phyloP scores from a whole-genome alignment of 129 eudicot genomes.

The Gnaphalium uliginosum region DNA sequence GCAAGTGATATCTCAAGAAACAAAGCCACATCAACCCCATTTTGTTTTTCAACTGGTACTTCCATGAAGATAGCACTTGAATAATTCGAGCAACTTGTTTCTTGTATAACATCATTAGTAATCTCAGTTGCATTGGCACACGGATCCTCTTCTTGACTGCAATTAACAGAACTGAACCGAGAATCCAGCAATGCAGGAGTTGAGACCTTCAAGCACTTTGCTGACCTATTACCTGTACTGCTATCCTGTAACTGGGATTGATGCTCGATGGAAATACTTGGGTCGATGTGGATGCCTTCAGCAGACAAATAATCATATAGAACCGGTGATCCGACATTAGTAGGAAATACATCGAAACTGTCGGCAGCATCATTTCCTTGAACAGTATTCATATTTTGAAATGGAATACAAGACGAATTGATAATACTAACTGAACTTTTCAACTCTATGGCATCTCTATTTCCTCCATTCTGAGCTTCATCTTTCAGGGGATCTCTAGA shows the following conservation, averaged over 20 bases:
- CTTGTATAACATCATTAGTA: conserved; percentile 21
- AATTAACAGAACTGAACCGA: neutral
- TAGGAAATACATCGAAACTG: neutral
- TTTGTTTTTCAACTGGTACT: conserved; percentile 25
- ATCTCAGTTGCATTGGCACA: neutral
- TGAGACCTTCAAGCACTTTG: no score
- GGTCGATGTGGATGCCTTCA: conserved; percentile 17
- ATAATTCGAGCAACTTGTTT: conserved; percentile 22
- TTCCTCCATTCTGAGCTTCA: conserved; percentile 10
- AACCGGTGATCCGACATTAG: neutral
- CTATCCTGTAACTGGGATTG: neutral
- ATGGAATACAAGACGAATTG: no score
- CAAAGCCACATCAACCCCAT: conserved; percentile 27
- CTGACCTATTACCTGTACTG: neutral
- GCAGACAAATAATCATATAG: conserved; percentile 16
- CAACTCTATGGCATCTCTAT: conserved; percentile 16
- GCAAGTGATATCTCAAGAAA: neutral
- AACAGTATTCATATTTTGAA: neutral
- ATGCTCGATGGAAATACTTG: neutral
- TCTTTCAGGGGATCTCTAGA: conserved; percentile 16
- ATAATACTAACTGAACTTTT: neutral
- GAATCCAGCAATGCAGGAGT: neutral
- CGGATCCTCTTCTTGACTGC: conserved; percentile 11
- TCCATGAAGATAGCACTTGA: conserved; percentile 1
- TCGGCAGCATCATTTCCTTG: conserved; percentile 15